Evolutionary conservation across 768 basidiomycete genomes (phyloP).

Genomic region (Leccinum truebloodii): DNA sequence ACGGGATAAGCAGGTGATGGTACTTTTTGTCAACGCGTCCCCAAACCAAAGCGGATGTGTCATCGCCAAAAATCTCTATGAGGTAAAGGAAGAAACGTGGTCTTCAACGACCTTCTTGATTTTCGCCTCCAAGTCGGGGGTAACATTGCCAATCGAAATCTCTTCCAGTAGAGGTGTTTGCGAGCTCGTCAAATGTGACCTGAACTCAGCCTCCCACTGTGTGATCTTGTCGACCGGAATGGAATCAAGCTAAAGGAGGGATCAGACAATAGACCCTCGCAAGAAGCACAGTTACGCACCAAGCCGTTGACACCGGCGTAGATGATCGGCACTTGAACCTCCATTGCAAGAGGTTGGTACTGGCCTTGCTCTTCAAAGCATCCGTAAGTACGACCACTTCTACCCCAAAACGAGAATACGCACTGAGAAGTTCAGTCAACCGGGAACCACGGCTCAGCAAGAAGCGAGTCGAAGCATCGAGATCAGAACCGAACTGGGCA

Average conservation of each 20-base stretch:
- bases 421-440: constrained; percentile 93
- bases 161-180: constrained; percentile 79
- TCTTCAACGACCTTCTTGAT: constrained; percentile 95
- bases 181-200: constrained; percentile 75
- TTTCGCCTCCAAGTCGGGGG: constrained; percentile 87
- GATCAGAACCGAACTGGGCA: constrained; percentile 99
- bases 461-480: constrained; percentile 99
- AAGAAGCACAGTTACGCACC: constrained; percentile 43
- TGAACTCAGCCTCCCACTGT: constrained; percentile 92
- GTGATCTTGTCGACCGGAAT: constrained; percentile 96
- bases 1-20: constrained; percentile 10
- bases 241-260: constrained; percentile 69
- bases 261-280: neutral
- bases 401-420: constrained; percentile 21
- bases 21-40: constrained; percentile 24
- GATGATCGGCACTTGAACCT: constrained; percentile 98
- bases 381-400: constrained; percentile 12
- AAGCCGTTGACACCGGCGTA: constrained; percentile 99
- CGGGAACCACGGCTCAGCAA: constrained; percentile 96
- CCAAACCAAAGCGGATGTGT: constrained; percentile 15
- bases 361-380: constrained; percentile 85
- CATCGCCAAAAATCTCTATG: constrained; percentile 38
- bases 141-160: constrained; percentile 81
- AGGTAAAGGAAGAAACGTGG: constrained; percentile 79
- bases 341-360: constrained; percentile 92